A percentile compares a stretch with the other conserved stretches of the same genome.
These are phyloP conservation scores for Phytophthora pinifolia DNA, from an alignment of 352 stramenopile species.

Conservation along the genomic window DNA sequence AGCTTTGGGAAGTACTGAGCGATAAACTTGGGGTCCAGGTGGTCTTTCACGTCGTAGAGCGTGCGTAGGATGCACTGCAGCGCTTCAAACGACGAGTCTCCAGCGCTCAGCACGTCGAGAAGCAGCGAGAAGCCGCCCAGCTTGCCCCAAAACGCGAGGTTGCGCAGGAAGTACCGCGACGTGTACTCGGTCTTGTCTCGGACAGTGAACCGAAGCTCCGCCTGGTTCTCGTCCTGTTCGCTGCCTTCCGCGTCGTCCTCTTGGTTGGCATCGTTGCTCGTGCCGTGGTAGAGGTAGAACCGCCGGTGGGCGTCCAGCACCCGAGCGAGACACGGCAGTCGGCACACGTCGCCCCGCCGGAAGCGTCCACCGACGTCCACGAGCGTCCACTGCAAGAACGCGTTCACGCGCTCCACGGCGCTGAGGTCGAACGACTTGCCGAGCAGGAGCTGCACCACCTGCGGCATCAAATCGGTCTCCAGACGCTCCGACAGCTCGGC, in stretches of 20 bases:
- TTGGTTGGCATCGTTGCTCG: conserved; percentile 10
- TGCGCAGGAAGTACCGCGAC: conserved; percentile 44
- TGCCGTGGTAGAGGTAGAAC: conserved; percentile 55
- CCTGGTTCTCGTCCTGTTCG: conserved; percentile 8
- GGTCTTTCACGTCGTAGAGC: conserved; percentile 66
- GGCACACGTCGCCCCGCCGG: conserved; percentile 35
- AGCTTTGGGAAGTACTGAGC: conserved; percentile 39
- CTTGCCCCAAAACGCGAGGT: conserved; percentile 56
- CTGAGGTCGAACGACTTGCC: conserved; percentile 28
- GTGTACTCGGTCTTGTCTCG: conserved; percentile 13
- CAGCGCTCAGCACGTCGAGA: conserved; percentile 37
- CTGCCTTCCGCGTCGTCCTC: not conserved
- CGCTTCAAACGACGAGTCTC: conserved; percentile 40
- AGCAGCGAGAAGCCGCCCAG: conserved; percentile 57
- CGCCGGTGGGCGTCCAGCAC: conserved; percentile 58
- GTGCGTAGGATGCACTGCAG: conserved; percentile 53
- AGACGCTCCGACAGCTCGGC: conserved; percentile 38
- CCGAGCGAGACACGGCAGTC: conserved; percentile 47
- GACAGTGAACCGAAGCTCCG: conserved; percentile 12
- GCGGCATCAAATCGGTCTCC: conserved; percentile 54
- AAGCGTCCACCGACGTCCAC: conserved; percentile 28
- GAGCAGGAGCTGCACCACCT: conserved; percentile 59
- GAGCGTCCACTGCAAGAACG: conserved; percentile 58
- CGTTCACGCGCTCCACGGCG: conserved; percentile 36
- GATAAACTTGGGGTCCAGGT: conserved; percentile 46